phyloP scores from a whole-genome alignment of 768 basidiomycete species.

The Plicaturopsis crispa region DNA sequence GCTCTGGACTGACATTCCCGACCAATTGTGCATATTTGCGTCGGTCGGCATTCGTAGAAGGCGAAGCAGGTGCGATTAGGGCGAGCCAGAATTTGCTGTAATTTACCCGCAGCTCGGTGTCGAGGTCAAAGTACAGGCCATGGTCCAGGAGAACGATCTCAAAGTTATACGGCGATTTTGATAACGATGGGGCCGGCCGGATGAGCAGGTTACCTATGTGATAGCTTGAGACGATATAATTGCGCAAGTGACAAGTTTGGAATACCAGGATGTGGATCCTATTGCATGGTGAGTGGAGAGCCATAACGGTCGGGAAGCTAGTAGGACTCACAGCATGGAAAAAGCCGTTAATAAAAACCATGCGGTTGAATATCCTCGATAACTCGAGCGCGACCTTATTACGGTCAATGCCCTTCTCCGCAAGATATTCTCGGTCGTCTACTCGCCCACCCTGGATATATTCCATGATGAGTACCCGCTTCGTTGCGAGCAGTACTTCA shows the following conservation, averaged over 20 bases:
- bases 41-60: constrained; percentile 56
- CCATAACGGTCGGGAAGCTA: too few species aligned
- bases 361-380: constrained; percentile 82
- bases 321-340: constrained; percentile 61
- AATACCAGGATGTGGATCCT: neutral
- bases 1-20: constrained; percentile 82
- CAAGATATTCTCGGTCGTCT: constrained; percentile 81
- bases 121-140: constrained; percentile 89
- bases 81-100: constrained; percentile 89
- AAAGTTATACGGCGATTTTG: constrained; percentile 86
- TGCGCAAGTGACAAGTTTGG: neutral
- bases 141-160: constrained; percentile 95
- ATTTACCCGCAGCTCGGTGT: constrained; percentile 70
- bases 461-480: constrained; percentile 91
- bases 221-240: constrained; percentile 2
- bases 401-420: constrained; percentile 76
- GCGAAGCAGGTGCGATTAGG: constrained; percentile 68
- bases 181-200: constrained; percentile 53
- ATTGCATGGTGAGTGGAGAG: too few species aligned
- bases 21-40: constrained; percentile 85
- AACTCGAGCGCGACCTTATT: constrained; percentile 92
- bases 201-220: constrained; percentile 81
- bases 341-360: constrained; percentile 95
- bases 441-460: constrained; percentile 85
- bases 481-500: constrained; percentile 69